Evolutionary conservation across 352 stramenopile species (phyloP).

Genomic region (Pythium periplocum): DNA sequence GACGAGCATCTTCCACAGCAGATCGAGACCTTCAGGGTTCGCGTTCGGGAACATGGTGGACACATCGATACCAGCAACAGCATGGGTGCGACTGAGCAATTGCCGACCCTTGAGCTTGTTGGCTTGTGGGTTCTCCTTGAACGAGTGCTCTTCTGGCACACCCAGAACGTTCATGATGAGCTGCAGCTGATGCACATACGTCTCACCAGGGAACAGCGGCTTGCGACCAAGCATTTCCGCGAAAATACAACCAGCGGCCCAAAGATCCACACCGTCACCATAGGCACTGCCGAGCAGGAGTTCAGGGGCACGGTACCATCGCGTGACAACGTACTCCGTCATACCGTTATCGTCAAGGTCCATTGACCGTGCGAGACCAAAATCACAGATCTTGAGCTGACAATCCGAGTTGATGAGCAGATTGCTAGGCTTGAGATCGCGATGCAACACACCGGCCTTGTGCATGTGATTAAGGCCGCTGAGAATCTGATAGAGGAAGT

Average conservation of each 20-base stretch:
- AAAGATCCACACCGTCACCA: constrained; percentile 79
- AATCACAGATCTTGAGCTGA: constrained; percentile 96
- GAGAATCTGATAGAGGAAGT: constrained; percentile 92
- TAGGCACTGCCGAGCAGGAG: constrained; percentile 82
- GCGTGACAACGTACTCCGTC: constrained; percentile 88
- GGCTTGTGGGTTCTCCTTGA: constrained; percentile 83
- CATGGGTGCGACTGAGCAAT: constrained; percentile 75
- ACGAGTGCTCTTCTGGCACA: constrained; percentile 82
- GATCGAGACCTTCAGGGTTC: constrained; percentile 75
- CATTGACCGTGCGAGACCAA: constrained; percentile 89
- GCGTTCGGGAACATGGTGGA: constrained; percentile 81
- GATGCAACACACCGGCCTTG: constrained; percentile 76
- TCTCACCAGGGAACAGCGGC: constrained; percentile 80
- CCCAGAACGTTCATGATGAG: constrained; percentile 88
- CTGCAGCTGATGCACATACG: constrained; percentile 85
- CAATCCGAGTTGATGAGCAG: constrained; percentile 92
- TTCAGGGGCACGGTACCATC: constrained; percentile 86
- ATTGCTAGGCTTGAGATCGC: constrained; percentile 85
- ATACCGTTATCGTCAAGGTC: constrained; percentile 87
- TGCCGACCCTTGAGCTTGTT: constrained; percentile 87
- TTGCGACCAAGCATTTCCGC: constrained; percentile 85
- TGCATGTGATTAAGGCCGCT: constrained; percentile 88
- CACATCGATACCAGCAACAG: constrained; percentile 75
- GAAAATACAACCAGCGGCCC: constrained; percentile 85
- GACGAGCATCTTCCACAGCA: constrained; percentile 87